Evolutionary conservation across 306 rosid genomes (phyloP).

Genomic region (Carpinus viminea): DNA sequence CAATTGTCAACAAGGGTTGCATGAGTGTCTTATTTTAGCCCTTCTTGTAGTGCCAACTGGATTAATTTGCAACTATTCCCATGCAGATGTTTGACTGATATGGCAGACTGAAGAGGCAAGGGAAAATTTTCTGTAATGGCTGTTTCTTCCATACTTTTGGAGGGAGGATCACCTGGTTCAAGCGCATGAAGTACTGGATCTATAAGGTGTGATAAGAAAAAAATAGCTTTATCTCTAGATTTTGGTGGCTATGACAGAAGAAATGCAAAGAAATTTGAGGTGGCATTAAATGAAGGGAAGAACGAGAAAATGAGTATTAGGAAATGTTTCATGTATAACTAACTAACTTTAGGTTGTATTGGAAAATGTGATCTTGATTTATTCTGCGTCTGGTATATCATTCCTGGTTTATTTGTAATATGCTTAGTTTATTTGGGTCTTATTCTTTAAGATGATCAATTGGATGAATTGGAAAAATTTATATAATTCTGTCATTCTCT

Average conservation of each 20-base stretch:
- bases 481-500: slow-evolving; percentile 7
- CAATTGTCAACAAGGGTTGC: background rate
- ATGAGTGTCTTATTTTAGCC: background rate
- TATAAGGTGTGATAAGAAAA: slow-evolving; percentile 33
- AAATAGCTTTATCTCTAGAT: slow-evolving; percentile 22
- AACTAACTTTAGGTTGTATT: slow-evolving; percentile 38
- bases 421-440: slow-evolving; percentile 29
- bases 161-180: slow-evolving; percentile 30
- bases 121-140: slow-evolving; percentile 15
- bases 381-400: slow-evolving; percentile 6
- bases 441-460: slow-evolving; percentile 26
- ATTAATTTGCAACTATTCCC: slow-evolving; percentile 28
- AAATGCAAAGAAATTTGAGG: slow-evolving; percentile 13
- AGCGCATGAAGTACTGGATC: slow-evolving; percentile 40
- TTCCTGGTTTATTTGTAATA: slow-evolving; percentile 28
- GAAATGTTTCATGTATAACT: slow-evolving; percentile 24
- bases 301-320: slow-evolving; percentile 34
- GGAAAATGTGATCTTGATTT: slow-evolving; percentile 27
- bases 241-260: slow-evolving; percentile 28
- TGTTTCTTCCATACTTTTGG: slow-evolving; percentile 30
- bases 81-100: slow-evolving; percentile 75
- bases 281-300: slow-evolving; percentile 23
- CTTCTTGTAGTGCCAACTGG: background rate
- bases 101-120: slow-evolving; percentile 31
- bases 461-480: slow-evolving; percentile 29